phyloP scores from a whole-genome alignment of 1,284 basidiomycete species.

The Pterulicium gracile region DNA sequence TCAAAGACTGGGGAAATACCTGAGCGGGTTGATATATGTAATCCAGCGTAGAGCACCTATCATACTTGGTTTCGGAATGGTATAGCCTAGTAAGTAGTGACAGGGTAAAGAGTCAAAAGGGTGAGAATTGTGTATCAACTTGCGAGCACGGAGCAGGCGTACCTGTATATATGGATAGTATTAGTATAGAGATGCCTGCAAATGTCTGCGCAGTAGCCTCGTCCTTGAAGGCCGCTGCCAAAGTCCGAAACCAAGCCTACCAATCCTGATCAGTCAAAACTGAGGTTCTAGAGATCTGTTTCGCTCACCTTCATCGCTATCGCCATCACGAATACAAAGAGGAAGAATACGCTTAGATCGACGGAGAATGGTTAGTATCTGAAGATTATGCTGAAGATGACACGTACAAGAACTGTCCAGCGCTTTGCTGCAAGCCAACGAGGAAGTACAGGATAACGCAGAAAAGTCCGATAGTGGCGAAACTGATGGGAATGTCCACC shows the following conservation, averaged over 20 bases:
- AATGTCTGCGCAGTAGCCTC: constrained; percentile 34
- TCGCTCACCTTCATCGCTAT: constrained; percentile 37
- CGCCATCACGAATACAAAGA: constrained; percentile 38
- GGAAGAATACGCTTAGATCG: constrained; percentile 39
- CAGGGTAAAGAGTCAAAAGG: constrained; percentile 17
- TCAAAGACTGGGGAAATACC: too few species aligned
- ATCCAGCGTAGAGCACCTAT: constrained; percentile 57
- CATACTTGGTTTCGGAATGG: constrained; percentile 36
- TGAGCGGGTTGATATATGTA: constrained; percentile 43
- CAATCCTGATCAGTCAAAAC: constrained; percentile 28
- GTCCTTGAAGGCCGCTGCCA: constrained; percentile 34
- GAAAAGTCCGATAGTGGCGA: constrained; percentile 39
- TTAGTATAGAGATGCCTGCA: constrained; percentile 38
- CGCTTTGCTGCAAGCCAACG: constrained; percentile 41
- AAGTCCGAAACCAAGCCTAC: constrained; percentile 42
- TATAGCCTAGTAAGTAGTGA: constrained; percentile 19
- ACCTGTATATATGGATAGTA: constrained; percentile 37
- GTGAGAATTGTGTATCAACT: too few species aligned
- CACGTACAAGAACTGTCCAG: constrained; percentile 47
- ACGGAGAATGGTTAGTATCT: too few species aligned
- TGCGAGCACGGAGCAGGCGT: constrained; percentile 9
- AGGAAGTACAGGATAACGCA: constrained; percentile 56
- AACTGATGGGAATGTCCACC: constrained; percentile 55
- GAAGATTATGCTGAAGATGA: constrained; percentile 6
- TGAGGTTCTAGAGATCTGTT: constrained; percentile 36